phyloP scores from a whole-genome alignment of 495 filamentous ascomycete genomes.

The Hyaloscypha variabilis region DNA sequence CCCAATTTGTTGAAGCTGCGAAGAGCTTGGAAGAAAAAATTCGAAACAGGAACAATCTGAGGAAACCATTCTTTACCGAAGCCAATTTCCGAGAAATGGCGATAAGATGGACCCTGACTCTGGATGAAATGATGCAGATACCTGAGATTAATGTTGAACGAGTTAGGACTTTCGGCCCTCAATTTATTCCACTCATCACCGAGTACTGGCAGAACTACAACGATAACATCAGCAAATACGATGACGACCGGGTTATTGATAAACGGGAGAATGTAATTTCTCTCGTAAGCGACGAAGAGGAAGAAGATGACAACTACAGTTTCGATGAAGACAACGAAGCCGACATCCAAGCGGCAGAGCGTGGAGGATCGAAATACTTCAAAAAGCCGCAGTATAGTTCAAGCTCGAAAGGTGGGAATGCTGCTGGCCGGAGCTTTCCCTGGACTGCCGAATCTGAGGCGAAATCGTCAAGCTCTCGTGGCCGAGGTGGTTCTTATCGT shows the following conservation, averaged over 20 bases:
- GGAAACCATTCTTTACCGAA: conserved; percentile 76
- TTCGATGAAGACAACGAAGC: conserved; percentile 26
- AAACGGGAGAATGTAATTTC: conserved; percentile 68
- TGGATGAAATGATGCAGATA: conserved; percentile 65
- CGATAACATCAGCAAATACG: conserved; percentile 47
- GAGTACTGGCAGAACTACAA: conserved; percentile 58
- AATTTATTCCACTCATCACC: conserved; percentile 66
- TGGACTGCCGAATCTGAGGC: not conserved
- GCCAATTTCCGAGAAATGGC: conserved; percentile 81
- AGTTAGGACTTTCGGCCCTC: conserved; percentile 67
- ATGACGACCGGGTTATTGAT: conserved; percentile 29
- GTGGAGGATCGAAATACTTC: conserved; percentile 21
- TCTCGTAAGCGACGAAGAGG: conserved; percentile 62
- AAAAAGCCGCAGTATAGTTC: not conserved
- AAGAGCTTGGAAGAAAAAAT: conserved; percentile 67
- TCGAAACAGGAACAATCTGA: conserved; percentile 61
- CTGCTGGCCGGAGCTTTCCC: not conserved
- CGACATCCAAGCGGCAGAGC: conserved; percentile 5
- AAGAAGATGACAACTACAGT: conserved; percentile 50
- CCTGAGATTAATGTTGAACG: conserved; percentile 70
- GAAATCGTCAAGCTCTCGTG: not conserved
- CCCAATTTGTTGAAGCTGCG: conserved; percentile 73
- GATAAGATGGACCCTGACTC: conserved; percentile 65
- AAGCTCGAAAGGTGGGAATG: not conserved
- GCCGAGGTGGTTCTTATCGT: not conserved